Conservation (phyloP, 306 rosid genomes). For the Trichosanthes cucumerina region DNA sequence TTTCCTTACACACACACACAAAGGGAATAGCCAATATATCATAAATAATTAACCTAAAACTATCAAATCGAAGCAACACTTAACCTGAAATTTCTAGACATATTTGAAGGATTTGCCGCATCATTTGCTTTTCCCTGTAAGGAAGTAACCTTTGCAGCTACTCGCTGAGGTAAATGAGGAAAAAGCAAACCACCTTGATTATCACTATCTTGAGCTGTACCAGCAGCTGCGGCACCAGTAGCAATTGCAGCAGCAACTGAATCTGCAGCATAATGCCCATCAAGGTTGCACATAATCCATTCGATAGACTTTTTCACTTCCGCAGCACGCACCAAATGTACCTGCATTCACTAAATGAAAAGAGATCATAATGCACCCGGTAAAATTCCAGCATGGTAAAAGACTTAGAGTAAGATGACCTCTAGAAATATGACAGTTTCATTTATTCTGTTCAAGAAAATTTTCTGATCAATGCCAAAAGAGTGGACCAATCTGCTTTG, state of each 20-base stretch:
- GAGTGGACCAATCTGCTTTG: not conserved
- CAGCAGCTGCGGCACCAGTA: slow-evolving; percentile 67
- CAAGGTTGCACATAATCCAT: slow-evolving; percentile 89
- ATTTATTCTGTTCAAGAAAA: not conserved
- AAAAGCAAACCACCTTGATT: slow-evolving; percentile 25
- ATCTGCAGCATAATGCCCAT: slow-evolving; percentile 92
- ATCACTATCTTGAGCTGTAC: slow-evolving; percentile 56
- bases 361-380: not conserved
- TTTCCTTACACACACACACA: not conserved
- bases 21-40: not conserved
- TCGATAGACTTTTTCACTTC: slow-evolving; percentile 93
- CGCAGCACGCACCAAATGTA: slow-evolving; percentile 92
- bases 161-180: slow-evolving; percentile 45
- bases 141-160: slow-evolving; percentile 34
- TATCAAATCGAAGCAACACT: slow-evolving; percentile 16
- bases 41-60: not conserved
- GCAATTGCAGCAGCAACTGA: slow-evolving; percentile 93
- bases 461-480: not conserved
- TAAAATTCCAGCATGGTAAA: not conserved
- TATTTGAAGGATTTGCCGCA: slow-evolving; percentile 60
- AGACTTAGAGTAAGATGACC: slow-evolving; percentile 1
- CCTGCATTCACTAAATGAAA: slow-evolving; percentile 96
- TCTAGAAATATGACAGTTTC: not conserved
- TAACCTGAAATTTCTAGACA: slow-evolving; percentile 90
- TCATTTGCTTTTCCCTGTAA: slow-evolving; percentile 65